Conservation (phyloP, 1,284 basidiomycete species). For the Inonotus hispidus region DNA sequence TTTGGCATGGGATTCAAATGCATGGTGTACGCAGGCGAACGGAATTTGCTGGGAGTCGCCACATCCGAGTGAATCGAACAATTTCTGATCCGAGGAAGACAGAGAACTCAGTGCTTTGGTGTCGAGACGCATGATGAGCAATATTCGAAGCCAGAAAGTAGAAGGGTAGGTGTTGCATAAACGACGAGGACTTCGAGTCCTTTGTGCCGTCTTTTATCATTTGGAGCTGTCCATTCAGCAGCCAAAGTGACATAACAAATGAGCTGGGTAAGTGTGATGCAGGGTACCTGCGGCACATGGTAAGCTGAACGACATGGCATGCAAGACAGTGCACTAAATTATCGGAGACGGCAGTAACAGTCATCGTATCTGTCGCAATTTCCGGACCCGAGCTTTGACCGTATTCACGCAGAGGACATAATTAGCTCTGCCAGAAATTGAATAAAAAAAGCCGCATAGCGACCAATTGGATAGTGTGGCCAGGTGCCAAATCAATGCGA, state of each 20-base stretch:
- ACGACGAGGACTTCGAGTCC: neutral
- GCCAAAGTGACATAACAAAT: neutral
- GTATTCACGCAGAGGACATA: neutral
- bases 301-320: neutral
- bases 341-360: neutral
- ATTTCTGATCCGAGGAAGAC: slow-evolving; percentile 35
- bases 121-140: neutral
- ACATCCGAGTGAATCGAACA: slow-evolving; percentile 43
- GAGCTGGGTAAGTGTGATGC: neutral
- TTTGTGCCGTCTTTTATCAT: slow-evolving; percentile 6
- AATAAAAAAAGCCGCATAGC: neutral
- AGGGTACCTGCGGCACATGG: neutral
- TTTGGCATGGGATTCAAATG: slow-evolving; percentile 44
- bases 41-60: slow-evolving; percentile 34
- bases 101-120: slow-evolving; percentile 24
- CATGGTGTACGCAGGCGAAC: slow-evolving; percentile 49
- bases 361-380: neutral
- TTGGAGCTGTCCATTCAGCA: neutral
- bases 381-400: slow-evolving; percentile 13
- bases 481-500: neutral
- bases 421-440: neutral
- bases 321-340: neutral
- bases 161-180: neutral
- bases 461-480: neutral
- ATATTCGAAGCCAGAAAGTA: neutral